These are phyloP conservation scores for Endoconidiophora laricicola DNA, from an alignment of 2,329 filamentous ascomycete genomes.

Conservation along the genomic window DNA sequence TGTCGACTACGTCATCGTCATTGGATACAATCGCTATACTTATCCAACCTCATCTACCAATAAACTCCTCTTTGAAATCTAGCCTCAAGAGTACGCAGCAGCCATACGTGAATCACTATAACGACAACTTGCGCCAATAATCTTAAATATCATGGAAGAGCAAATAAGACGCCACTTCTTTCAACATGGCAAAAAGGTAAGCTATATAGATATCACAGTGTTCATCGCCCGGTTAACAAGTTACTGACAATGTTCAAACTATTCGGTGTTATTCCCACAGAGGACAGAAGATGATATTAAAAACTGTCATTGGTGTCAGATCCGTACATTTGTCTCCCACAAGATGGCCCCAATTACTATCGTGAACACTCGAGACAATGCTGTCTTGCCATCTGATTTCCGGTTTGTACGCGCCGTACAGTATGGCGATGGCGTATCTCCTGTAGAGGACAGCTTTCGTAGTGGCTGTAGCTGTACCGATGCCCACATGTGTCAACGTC, in stretches of 20 bases:
- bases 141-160: constrained; percentile 26
- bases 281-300: constrained; percentile 23
- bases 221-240: not conserved
- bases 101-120: not conserved
- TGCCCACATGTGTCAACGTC: constrained; percentile 49
- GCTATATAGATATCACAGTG: not conserved
- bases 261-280: constrained; percentile 15
- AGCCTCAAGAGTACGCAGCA: too few species aligned
- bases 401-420: constrained; percentile 49
- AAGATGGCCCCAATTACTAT: constrained; percentile 39
- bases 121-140: not conserved
- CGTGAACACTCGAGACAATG: constrained; percentile 43
- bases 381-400: constrained; percentile 44
- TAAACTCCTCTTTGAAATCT: too few species aligned
- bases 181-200: constrained; percentile 26
- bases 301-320: constrained; percentile 45
- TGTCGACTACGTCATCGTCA: too few species aligned
- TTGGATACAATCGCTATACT: too few species aligned
- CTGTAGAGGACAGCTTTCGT: constrained; percentile 43
- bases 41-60: too few species aligned
- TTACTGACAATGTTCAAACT: not conserved
- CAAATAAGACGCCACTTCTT: constrained; percentile 33
- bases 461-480: constrained; percentile 51
- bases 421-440: constrained; percentile 41
- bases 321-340: constrained; percentile 36